These are phyloP conservation scores for Xylaria sp. DNA, from an alignment of 2,329 filamentous ascomycete genomes.

Conservation along the genomic window DNA sequence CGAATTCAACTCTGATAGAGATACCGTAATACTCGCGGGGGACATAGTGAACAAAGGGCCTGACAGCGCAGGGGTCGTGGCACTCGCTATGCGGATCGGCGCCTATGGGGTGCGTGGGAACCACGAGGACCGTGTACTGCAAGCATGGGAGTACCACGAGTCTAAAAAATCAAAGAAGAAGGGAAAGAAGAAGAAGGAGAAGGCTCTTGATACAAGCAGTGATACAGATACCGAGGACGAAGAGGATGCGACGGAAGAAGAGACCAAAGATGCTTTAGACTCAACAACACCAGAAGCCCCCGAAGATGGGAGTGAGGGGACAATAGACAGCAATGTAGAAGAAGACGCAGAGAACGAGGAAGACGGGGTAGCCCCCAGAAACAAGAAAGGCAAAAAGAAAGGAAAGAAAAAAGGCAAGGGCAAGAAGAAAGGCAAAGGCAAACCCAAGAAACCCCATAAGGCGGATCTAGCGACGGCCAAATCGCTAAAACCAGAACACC, in stretches of 20 bases:
- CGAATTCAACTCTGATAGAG: slow-evolving; percentile 59
- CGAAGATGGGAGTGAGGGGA: neutral
- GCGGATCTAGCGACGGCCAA: slow-evolving; percentile 61
- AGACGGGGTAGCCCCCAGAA: slow-evolving; percentile 5
- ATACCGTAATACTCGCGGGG: slow-evolving; percentile 78
- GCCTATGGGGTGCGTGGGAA: slow-evolving; percentile 90
- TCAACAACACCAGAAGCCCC: neutral
- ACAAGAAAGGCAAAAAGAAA: slow-evolving; percentile 33
- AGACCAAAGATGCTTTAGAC: neutral
- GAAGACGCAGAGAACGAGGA: neutral
- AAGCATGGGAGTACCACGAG: slow-evolving; percentile 55
- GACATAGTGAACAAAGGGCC: slow-evolving; percentile 88
- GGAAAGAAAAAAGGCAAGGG: slow-evolving; percentile 28
- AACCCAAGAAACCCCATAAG: slow-evolving; percentile 41
- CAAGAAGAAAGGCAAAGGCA: slow-evolving; percentile 29
- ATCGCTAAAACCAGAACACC: slow-evolving; percentile 61
- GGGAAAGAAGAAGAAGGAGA: slow-evolving; percentile 3
- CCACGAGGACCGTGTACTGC: slow-evolving; percentile 86
- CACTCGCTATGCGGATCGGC: slow-evolving; percentile 72
- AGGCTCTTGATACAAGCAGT: neutral
- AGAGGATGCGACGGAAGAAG: slow-evolving; percentile 36
- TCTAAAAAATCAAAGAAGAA: slow-evolving; percentile 4
- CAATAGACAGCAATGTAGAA: neutral
- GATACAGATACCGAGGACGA: slow-evolving; percentile 21
- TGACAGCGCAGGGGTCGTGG: slow-evolving; percentile 78